Percentiles rank a stretch among this genome's conserved stretches.
Evolutionary conservation across 257 asterid species (phyloP).

Genomic region (Salvia rosmarinus): DNA sequence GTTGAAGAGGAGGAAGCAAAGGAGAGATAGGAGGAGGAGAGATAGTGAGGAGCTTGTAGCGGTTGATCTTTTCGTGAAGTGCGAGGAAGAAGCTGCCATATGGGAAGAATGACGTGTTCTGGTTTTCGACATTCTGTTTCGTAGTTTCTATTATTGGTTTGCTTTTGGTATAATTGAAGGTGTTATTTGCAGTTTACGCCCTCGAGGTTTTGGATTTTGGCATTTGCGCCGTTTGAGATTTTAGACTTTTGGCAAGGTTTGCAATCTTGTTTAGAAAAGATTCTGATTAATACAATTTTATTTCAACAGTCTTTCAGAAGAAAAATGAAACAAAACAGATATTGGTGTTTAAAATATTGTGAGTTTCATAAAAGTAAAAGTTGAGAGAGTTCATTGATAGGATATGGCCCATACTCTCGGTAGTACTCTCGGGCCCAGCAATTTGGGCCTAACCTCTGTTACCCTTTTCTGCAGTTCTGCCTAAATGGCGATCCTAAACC

Average conservation of each 20-base stretch:
- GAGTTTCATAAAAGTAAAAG: no score
- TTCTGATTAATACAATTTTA: not conserved
- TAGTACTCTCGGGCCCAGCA: no score
- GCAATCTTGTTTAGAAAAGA: not conserved
- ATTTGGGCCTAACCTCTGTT: no score
- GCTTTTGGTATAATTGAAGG: not conserved
- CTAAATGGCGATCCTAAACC: no score
- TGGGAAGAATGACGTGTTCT: constrained; percentile 43
- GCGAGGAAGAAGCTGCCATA: constrained; percentile 55
- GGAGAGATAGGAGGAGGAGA: constrained; percentile 47
- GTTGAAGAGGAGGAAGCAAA: constrained; percentile 56
- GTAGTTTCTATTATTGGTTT: not conserved
- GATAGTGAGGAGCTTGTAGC: constrained; percentile 39
- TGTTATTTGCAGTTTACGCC: not conserved
- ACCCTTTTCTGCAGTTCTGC: no score
- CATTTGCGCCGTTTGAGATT: not conserved
- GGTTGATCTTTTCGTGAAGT: constrained; percentile 44
- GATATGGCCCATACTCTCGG: no score
- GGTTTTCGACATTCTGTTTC: constrained; percentile 10
- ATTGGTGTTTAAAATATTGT: not conserved
- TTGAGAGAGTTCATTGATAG: no score
- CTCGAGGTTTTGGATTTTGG: not conserved
- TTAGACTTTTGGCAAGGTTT: not conserved
- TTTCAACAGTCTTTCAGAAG: not conserved
- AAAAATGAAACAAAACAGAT: not conserved